These are phyloP conservation scores for Ophiosphaerella narmari DNA, from an alignment of 2,329 filamentous ascomycete genomes.

Conservation along the genomic window DNA sequence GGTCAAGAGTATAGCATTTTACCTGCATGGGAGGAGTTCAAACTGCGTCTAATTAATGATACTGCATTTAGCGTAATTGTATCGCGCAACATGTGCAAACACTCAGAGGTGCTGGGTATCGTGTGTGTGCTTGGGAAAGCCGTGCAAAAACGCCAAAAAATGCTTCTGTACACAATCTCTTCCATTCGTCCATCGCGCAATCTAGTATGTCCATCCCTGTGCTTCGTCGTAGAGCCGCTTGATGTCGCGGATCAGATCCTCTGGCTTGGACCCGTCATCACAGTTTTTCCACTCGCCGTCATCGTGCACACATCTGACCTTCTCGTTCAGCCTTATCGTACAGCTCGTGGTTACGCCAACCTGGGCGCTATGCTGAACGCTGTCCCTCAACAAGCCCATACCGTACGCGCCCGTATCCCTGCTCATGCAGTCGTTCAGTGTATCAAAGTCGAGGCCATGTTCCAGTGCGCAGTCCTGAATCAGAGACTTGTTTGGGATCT, in stretches of 20 bases:
- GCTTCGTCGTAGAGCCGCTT: conserved; percentile 65
- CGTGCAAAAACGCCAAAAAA: conserved; percentile 6
- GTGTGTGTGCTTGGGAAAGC: background rate
- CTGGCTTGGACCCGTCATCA: conserved; percentile 66
- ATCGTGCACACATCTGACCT: conserved; percentile 85
- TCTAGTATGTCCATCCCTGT: conserved; percentile 34
- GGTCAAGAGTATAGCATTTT: conserved; percentile 12
- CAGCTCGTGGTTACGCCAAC: conserved; percentile 54
- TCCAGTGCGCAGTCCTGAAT: conserved; percentile 88
- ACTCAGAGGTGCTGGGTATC: conserved; percentile 10
- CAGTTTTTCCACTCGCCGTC: conserved; percentile 80
- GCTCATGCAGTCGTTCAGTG: conserved; percentile 80
- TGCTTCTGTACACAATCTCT: background rate
- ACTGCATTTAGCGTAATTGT: background rate
- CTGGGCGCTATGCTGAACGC: conserved; percentile 65
- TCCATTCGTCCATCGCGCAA: background rate
- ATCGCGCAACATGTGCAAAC: background rate
- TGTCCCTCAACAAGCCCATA: conserved; percentile 68
- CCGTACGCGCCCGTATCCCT: conserved; percentile 75
- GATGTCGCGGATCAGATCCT: conserved; percentile 77
- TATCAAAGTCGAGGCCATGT: conserved; percentile 82
- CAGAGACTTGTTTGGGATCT: conserved; percentile 78
- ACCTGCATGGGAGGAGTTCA: conserved; percentile 29
- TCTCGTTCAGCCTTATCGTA: conserved; percentile 68
- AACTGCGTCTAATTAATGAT: background rate